phyloP scores from a whole-genome alignment of 352 stramenopile species.

The Pythium chondricola region DNA sequence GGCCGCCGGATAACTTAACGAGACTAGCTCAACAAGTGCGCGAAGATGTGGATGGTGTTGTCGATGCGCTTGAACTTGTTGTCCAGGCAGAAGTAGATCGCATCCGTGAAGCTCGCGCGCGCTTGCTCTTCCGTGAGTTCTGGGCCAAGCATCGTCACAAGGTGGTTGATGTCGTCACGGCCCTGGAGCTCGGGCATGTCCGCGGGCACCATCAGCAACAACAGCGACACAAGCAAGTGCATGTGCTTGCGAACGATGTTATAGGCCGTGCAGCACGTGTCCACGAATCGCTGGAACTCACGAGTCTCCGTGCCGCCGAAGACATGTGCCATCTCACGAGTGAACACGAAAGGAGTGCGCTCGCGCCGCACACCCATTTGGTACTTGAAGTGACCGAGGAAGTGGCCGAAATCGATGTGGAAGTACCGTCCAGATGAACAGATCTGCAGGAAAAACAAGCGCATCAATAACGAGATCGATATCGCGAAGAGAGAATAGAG shows the following conservation, averaged over 20 bases:
- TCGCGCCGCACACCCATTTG: conserved; percentile 80
- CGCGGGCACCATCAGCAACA: conserved; percentile 84
- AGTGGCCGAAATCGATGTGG: conserved; percentile 87
- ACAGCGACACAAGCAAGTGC: conserved; percentile 76
- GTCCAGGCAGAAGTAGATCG: conserved; percentile 77
- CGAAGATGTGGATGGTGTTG: conserved; percentile 81
- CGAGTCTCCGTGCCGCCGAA: conserved; percentile 69
- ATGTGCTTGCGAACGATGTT: conserved; percentile 80
- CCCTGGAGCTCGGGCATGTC: conserved; percentile 81
- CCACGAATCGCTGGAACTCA: conserved; percentile 67
- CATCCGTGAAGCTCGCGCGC: conserved; percentile 60
- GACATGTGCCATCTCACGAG: conserved; percentile 83
- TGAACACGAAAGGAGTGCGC: conserved; percentile 86
- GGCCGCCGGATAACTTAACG: no score
- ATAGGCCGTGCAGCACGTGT: conserved; percentile 68
- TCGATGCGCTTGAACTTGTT: conserved; percentile 86
- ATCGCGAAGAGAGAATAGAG: not conserved
- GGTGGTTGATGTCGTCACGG: conserved; percentile 81
- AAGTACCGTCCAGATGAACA: conserved; percentile 74
- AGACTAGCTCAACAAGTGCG: conserved; percentile 38
- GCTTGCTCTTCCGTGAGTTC: conserved; percentile 68
- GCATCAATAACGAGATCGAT: no score
- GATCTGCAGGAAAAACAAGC: conserved; percentile 35
- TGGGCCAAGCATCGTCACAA: conserved; percentile 66
- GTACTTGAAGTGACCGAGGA: conserved; percentile 87